phyloP scores from a whole-genome alignment of 805 yeast genomes.

The Scheffersomyces amazonensis region DNA sequence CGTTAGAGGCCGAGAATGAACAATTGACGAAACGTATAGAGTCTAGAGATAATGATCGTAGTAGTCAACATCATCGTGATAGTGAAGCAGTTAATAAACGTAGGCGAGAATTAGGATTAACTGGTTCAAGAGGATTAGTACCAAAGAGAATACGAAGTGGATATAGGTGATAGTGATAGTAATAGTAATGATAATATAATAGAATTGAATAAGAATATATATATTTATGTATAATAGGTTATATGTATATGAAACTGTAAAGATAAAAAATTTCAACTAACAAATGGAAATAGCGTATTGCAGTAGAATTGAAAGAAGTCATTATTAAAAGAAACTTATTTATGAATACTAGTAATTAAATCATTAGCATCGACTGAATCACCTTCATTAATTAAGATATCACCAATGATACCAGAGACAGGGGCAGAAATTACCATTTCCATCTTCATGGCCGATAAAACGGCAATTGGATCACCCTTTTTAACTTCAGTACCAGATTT shows the following conservation, averaged over 20 bases:
- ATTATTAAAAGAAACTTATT: conserved; percentile 14
- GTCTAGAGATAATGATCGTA: conserved; percentile 8
- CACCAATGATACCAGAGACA: conserved; percentile 77
- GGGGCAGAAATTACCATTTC: conserved; percentile 98
- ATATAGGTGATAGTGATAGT: neutral
- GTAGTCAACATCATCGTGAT: neutral
- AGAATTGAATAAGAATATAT: neutral
- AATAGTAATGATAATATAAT: neutral
- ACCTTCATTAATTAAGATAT: conserved; percentile 77
- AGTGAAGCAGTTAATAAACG: conserved; percentile 13
- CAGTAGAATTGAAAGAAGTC: neutral
- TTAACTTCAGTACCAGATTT: conserved; percentile 84
- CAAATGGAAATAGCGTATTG: no score
- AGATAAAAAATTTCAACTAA: no score
- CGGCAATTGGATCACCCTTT: conserved; percentile 95
- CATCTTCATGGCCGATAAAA: conserved; percentile 98
- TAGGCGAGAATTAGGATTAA: conserved; percentile 22
- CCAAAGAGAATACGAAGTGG: neutral
- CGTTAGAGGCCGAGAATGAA: conserved; percentile 25
- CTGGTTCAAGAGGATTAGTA: neutral
- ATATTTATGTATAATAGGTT: no score
- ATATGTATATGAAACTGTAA: no score
- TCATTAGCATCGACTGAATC: conserved; percentile 96
- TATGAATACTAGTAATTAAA: conserved; percentile 49
- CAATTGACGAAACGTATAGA: conserved; percentile 17